Conservation (phyloP, 805 yeast species). For the Cyberlindnera euphorbiiphila region DNA sequence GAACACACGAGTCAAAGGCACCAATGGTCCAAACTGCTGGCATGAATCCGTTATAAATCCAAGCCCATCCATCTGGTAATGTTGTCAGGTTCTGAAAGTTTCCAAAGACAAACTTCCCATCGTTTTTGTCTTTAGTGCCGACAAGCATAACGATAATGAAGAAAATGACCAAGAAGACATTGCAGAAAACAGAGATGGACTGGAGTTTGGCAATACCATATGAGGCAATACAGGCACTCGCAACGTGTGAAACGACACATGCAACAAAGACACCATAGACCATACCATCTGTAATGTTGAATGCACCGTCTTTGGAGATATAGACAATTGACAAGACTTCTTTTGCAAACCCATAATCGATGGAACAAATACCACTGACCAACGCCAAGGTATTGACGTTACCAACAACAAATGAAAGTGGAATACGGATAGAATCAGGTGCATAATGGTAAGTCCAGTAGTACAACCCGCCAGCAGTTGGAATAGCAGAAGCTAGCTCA, state of each 20-base stretch:
- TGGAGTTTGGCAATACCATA: slow-evolving; percentile 55
- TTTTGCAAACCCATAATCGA: slow-evolving; percentile 65
- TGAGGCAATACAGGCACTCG: slow-evolving; percentile 51
- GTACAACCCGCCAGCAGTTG: slow-evolving; percentile 74
- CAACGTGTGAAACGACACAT: slow-evolving; percentile 44
- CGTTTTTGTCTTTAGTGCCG: slow-evolving; percentile 42
- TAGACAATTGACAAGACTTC: slow-evolving; percentile 58
- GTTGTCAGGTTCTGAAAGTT: slow-evolving; percentile 42
- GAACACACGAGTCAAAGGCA: slow-evolving; percentile 67
- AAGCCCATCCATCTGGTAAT: slow-evolving; percentile 57
- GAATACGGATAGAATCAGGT: slow-evolving; percentile 47
- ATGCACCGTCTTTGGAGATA: slow-evolving; percentile 52
- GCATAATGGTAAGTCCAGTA: slow-evolving; percentile 67
- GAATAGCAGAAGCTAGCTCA: slow-evolving; percentile 63
- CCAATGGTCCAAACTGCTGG: slow-evolving; percentile 74
- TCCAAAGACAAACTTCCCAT: slow-evolving; percentile 52
- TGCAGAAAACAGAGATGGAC: slow-evolving; percentile 48
- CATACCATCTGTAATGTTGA: slow-evolving; percentile 46
- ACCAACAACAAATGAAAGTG: slow-evolving; percentile 60
- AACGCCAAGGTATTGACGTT: slow-evolving; percentile 64
- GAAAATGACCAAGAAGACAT: slow-evolving; percentile 46
- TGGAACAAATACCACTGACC: slow-evolving; percentile 61
- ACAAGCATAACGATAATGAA: slow-evolving; percentile 63
- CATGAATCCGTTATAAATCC: slow-evolving; percentile 47
- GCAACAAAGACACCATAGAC: slow-evolving; percentile 62